Conservation (phyloP, 495 filamentous ascomycete species). For the Neohortaea acidophila region DNA sequence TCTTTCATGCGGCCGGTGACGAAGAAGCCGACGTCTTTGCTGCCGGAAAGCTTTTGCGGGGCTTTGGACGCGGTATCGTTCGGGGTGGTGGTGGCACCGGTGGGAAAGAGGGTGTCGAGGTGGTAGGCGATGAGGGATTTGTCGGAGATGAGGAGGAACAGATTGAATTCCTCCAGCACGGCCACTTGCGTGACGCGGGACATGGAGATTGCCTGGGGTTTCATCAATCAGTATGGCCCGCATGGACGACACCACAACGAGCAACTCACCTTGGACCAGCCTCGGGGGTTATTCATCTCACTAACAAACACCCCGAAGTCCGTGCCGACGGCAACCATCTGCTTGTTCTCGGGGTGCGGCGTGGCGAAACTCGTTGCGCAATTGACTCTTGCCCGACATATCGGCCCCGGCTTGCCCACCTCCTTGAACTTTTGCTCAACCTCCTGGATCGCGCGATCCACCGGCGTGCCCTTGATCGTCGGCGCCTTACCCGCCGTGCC, state of each 20-base stretch:
- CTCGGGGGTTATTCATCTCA: conserved; percentile 68
- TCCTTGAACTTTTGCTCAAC: conserved; percentile 60
- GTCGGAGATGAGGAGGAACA: conserved; percentile 81
- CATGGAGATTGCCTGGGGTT: conserved; percentile 50
- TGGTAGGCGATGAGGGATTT: conserved; percentile 88
- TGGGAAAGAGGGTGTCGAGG: conserved; percentile 71
- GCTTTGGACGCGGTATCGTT: conserved; percentile 38
- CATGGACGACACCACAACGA: not conserved
- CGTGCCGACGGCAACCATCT: conserved; percentile 88
- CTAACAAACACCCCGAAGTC: conserved; percentile 87
- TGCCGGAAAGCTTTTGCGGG: conserved; percentile 78
- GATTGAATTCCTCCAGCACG: conserved; percentile 85
- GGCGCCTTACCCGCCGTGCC: conserved; percentile 35
- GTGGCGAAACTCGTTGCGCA: conserved; percentile 81
- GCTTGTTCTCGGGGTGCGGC: conserved; percentile 60
- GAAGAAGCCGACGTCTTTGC: conserved; percentile 88
- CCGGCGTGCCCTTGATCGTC: conserved; percentile 70
- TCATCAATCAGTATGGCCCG: conserved; percentile 16
- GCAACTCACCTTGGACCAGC: conserved; percentile 62
- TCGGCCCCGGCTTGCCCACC: conserved; percentile 50
- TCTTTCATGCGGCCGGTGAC: conserved; percentile 94
- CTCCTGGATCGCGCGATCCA: conserved; percentile 79
- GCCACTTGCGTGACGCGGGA: conserved; percentile 78
- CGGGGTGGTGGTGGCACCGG: conserved; percentile 46
- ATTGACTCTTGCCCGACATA: conserved; percentile 74